A percentile compares a stretch with the other conserved stretches of the same genome.
Evolutionary conservation across 768 basidiomycete genomes (phyloP).

Genomic region (Mycena epipterygia): DNA sequence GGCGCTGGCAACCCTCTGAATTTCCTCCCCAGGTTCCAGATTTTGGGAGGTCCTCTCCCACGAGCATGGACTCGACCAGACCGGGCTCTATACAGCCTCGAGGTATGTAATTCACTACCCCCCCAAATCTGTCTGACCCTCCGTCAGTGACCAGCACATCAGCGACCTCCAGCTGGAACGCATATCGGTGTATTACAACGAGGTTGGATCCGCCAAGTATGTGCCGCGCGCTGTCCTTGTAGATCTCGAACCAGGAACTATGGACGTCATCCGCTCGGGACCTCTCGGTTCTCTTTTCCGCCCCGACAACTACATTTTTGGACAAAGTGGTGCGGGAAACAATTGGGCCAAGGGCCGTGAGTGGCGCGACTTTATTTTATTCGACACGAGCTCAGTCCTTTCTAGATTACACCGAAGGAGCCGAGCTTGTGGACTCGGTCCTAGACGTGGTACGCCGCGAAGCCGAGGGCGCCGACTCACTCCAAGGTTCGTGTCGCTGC

Average conservation of each 20-base stretch:
- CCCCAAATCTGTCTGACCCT: slow-evolving; percentile 34
- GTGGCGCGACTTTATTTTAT: background rate
- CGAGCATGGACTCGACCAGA: slow-evolving; percentile 95
- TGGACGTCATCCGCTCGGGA: slow-evolving; percentile 92
- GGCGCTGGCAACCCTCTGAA: background rate
- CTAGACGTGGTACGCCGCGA: slow-evolving; percentile 99
- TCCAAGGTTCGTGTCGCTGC: slow-evolving; percentile 76
- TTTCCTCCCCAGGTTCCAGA: slow-evolving; percentile 76
- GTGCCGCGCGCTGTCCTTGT: slow-evolving; percentile 98
- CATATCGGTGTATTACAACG: slow-evolving; percentile 98
- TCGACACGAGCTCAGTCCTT: slow-evolving; percentile 16
- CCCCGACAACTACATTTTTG: slow-evolving; percentile 98
- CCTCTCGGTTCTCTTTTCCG: slow-evolving; percentile 94
- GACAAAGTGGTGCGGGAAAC: slow-evolving; percentile 98
- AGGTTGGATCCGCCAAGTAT: slow-evolving; percentile 94
- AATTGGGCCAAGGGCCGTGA: slow-evolving; percentile 99
- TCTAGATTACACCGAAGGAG: slow-evolving; percentile 92
- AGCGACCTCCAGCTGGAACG: slow-evolving; percentile 97
- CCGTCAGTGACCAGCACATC: slow-evolving; percentile 91
- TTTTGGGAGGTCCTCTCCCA: slow-evolving; percentile 99
- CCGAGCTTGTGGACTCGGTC: slow-evolving; percentile 98
- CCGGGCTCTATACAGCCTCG: slow-evolving; percentile 93
- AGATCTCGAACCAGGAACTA: slow-evolving; percentile 97
- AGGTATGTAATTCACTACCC: slow-evolving; percentile 46
- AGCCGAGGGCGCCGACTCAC: slow-evolving; percentile 96